Conservation (phyloP, 2,329 filamentous ascomycete genomes). For the Thermomyces lanuginosus region DNA sequence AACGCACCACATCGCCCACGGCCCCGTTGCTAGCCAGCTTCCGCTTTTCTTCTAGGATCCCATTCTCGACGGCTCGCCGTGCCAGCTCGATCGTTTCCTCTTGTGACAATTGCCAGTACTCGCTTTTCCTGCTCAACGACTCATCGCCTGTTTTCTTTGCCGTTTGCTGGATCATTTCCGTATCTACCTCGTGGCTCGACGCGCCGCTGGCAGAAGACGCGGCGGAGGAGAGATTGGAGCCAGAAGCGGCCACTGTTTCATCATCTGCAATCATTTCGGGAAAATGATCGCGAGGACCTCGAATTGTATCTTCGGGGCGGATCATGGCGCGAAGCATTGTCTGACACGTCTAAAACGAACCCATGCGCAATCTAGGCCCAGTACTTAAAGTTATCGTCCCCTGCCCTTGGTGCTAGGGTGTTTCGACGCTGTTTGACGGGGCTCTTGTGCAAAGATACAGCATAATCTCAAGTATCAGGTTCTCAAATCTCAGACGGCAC, state of each 20-base stretch:
- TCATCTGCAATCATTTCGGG: conserved; percentile 20
- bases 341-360: not conserved
- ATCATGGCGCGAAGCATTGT: conserved; percentile 20
- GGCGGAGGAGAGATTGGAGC: conserved; percentile 12
- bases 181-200: conserved; percentile 16
- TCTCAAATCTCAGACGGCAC: no score
- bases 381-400: not conserved
- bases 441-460: no score
- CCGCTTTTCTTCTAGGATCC: conserved; percentile 31
- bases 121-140: conserved; percentile 8
- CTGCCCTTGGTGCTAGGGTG: not conserved
- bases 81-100: conserved; percentile 33
- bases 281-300: conserved; percentile 17
- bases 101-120: conserved; percentile 20
- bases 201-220: conserved; percentile 12
- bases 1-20: conserved; percentile 31
- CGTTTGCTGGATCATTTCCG: conserved; percentile 6
- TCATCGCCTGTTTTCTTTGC: conserved; percentile 11
- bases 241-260: conserved; percentile 12
- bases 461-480: no score
- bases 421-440: no score
- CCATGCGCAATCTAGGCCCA: no score
- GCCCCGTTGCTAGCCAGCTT: conserved; percentile 30
- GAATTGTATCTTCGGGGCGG: conserved; percentile 22
- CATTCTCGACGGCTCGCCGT: conserved; percentile 30